Base-by-base conservation (phyloP, 768 basidiomycete genomes). In the Pluteus cervinus region DNA sequence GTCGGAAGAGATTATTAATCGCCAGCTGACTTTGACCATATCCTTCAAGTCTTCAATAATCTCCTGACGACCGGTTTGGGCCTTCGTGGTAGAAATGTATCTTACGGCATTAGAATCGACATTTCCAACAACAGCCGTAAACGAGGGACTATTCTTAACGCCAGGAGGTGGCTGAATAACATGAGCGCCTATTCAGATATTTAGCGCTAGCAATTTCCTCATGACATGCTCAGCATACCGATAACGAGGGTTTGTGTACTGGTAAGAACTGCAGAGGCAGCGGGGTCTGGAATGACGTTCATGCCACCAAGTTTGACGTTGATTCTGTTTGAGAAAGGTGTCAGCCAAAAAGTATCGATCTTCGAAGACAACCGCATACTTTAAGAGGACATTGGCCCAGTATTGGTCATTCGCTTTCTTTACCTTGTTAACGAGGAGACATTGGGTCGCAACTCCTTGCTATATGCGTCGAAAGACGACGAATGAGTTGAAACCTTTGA, bases 291-390 rank as follows among this genome's bases (percentile, higher is more conserved):
- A 16, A 89, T 68, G 1, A 73, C 68, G 48, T 91, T 90, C 52
- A 89, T 79, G 0, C 88, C 88, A 4, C 86, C 87, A 0, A 90
- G 69, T 54, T 90, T 90, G 3, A 82, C 85, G 40, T 90, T 90
- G 40, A 89, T 68, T 52, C 86, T n/a, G n/a, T 89, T 38, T 12
- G n/a, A n/a, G n/a, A n/a, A n/a, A 4, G 26, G 25, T 14, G 28
- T 38, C 20, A 11, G 23, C 29, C 14, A 29, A 17, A 30, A 7
- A n/a, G 31, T 32, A 8, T 7, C n/a, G 18, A 34, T 7, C 10
- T 5, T 3, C 26, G 16, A 12, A 28, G 11, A 15, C 15, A 22
- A 24, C 23, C 5, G 58, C 78, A 33, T 45, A 86, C 87, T 90
- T 89, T 7, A 90, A 54, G 49, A 77, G 77, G 0, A 89, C 81